These are phyloP conservation scores for Debaryomyces sp. DNA, from an alignment of 1,139 yeast species.

Conservation along the genomic window DNA sequence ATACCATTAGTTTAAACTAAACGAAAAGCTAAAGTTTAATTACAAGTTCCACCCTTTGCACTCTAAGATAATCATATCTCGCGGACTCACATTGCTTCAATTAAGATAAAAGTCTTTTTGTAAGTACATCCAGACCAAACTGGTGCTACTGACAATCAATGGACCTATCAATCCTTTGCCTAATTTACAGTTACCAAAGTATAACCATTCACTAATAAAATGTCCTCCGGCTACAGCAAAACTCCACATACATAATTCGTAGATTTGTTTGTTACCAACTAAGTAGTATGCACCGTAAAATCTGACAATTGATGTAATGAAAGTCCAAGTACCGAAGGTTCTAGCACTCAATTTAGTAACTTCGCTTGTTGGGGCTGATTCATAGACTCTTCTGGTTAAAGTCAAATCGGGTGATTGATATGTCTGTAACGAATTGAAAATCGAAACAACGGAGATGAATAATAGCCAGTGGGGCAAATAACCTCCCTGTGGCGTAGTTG, in stretches of 20 bases:
- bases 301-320: conserved; percentile 81
- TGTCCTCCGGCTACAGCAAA: conserved; percentile 83
- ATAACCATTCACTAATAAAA: conserved; percentile 81
- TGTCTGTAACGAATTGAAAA: conserved; percentile 90
- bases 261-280: conserved; percentile 63
- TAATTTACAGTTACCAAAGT: conserved; percentile 74
- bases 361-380: conserved; percentile 54
- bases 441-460: conserved; percentile 80
- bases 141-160: conserved; percentile 59
- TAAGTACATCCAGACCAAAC: conserved; percentile 62
- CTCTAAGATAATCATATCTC: neutral
- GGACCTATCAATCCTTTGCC: conserved; percentile 94
- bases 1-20: neutral
- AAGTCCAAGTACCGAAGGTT: conserved; percentile 98
- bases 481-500: conserved; percentile 9
- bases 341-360: conserved; percentile 83
- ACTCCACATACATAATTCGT: conserved; percentile 79
- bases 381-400: conserved; percentile 80
- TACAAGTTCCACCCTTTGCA: neutral
- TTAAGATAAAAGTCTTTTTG: conserved; percentile 53
- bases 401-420: conserved; percentile 67
- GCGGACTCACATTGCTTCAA: neutral
- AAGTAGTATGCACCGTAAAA: conserved; percentile 84
- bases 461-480: conserved; percentile 49
- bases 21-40: too few relatives aligned